Evolutionary conservation across 176 grass and related monocot genomes (phyloP).

Genomic region (Tillandsia leiboldiana): DNA sequence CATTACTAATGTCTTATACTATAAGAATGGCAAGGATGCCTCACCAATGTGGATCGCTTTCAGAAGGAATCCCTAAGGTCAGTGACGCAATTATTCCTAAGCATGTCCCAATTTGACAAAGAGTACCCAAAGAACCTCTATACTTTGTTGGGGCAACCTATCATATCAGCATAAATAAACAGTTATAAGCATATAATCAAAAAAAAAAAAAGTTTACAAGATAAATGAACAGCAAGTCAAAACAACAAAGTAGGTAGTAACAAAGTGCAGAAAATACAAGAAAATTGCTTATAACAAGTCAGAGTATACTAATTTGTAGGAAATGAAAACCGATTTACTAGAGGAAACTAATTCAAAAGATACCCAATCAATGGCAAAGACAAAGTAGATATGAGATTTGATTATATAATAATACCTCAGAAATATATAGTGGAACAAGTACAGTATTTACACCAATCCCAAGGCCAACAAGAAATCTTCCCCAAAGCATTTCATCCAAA

Average conservation of each 20-base stretch:
- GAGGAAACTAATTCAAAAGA: neutral
- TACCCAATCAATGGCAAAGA: neutral
- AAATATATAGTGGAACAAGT: conserved; percentile 87
- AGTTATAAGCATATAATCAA: conserved; percentile 4
- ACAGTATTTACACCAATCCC: conserved; percentile 89
- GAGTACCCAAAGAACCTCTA: conserved; percentile 67
- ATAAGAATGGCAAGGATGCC: conserved; percentile 30
- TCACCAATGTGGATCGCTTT: conserved; percentile 96
- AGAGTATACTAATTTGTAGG: neutral
- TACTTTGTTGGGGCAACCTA: conserved; percentile 94
- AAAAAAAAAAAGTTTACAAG: neutral
- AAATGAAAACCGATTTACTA: neutral
- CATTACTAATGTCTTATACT: conserved; percentile 36
- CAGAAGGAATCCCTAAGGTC: conserved; percentile 88
- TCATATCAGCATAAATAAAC: neutral
- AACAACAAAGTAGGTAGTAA: too few relatives aligned
- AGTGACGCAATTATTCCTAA: conserved; percentile 91
- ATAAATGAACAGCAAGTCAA: too few relatives aligned
- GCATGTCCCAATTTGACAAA: conserved; percentile 95
- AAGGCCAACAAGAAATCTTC: conserved; percentile 94
- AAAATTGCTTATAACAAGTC: neutral
- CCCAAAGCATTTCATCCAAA: conserved; percentile 85
- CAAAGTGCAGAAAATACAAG: too few relatives aligned
- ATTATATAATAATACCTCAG: conserved; percentile 43
- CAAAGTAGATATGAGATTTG: too few relatives aligned